Evolutionary conservation across 1,284 basidiomycete species (phyloP).

Genomic region (Puccinia hordei): DNA sequence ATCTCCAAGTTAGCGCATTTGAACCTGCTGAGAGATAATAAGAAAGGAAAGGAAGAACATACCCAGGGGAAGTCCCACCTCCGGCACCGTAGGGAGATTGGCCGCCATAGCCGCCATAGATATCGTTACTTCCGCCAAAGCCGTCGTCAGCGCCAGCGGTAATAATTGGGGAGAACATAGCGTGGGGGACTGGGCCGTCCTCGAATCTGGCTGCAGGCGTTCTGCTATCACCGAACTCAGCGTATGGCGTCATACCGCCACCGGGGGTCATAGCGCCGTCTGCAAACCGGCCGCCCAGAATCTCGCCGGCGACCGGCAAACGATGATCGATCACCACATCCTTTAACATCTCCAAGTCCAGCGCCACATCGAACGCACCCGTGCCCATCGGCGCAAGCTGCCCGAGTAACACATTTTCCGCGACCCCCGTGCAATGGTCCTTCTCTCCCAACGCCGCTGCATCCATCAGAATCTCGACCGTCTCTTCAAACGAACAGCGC

Average conservation of each 20-base stretch:
- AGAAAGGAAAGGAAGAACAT: constrained; percentile 68
- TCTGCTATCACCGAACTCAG: constrained; percentile 54
- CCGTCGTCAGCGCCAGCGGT: constrained; percentile 81
- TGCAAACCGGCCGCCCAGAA: constrained; percentile 71
- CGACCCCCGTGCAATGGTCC: constrained; percentile 96
- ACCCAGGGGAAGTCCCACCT: constrained; percentile 73
- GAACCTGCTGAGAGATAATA: too few species aligned
- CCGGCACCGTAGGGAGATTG: constrained; percentile 53
- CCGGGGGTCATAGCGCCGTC: constrained; percentile 91
- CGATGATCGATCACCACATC: constrained; percentile 97
- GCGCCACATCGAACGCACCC: constrained; percentile 88
- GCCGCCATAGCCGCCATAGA: constrained; percentile 56
- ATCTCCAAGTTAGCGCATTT: too few species aligned
- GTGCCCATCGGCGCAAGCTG: constrained; percentile 99
- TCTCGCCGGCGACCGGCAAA: constrained; percentile 66
- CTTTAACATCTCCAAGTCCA: constrained; percentile 98
- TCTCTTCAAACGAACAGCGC: constrained; percentile 99
- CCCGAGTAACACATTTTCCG: constrained; percentile 97
- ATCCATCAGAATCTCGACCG: constrained; percentile 98
- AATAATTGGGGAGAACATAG: constrained; percentile 91
- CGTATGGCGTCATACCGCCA: constrained; percentile 84
- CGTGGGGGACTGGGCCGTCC: constrained; percentile 58
- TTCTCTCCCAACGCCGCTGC: constrained; percentile 96
- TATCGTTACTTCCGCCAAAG: constrained; percentile 68
- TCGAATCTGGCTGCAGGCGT: constrained; percentile 53